Base-by-base conservation (phyloP, 1,284 basidiomycete genomes). In the Pascua sp. region DNA sequence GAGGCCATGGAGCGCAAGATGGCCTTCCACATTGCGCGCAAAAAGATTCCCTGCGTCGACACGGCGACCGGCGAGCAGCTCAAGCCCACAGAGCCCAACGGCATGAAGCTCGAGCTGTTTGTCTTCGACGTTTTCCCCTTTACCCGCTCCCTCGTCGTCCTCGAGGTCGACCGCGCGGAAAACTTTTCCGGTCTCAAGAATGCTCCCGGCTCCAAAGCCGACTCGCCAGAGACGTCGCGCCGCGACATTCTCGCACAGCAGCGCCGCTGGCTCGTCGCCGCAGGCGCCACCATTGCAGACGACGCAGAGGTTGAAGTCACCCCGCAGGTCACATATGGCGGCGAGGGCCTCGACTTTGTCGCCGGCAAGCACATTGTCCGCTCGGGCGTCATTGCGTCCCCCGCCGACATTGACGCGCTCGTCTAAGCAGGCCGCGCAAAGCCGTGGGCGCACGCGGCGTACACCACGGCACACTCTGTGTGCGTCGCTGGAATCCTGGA, bases 41-140 rank as follows among this genome's bases (percentile, higher is more conserved):
- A 99, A 80, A 98, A 98, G 83, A 98, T 98, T 67, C 84, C 92
- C 15, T 84, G 88, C 65, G 80, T 95, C 63, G 86, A 91, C 71
- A 70, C 89, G 49, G 75, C 81, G 48, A 83, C 82, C 7, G 90
- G 88, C 40, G 69, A 78, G 52, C 48, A 72, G 3, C 77, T 92
- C 73, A 95, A 93, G 75, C 94, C 95, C 7, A 78, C 78, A 56
- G 86, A 86, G 71, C 90, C 92, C n/a, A 98, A 98, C 77, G 96
- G 96, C 57, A 96, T 98, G 90, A 99, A 99, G 80, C 85, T 99
- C 64, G 96, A 99, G 78, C 82, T 97, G 78, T 99, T 98, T 79
- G 89, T 99, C 51, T 99, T 98, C 71, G 95, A 99, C 78, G 96
- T 99, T 49, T 98, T 99, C 82, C 95, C 96, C 8, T 93, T 86